A percentile compares a stretch with the other conserved stretches of the same genome.
These are phyloP conservation scores for Exserohilum turcica DNA, from an alignment of 2,329 filamentous ascomycete species.

Conservation along the genomic window DNA sequence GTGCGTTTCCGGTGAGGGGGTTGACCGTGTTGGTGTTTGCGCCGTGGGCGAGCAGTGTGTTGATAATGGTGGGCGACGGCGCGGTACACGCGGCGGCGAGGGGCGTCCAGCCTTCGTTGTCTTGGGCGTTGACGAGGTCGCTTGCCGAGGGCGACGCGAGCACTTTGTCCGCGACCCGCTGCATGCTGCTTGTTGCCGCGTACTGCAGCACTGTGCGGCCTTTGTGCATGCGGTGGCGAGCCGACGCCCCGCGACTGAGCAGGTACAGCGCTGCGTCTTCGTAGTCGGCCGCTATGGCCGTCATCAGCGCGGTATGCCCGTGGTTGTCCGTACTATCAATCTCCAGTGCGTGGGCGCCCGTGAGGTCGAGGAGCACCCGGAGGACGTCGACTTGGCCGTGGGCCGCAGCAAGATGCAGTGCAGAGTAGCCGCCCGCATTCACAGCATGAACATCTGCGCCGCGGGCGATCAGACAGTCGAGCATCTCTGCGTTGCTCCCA, in stretches of 20 bases:
- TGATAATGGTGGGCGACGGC: slow-evolving; percentile 11
- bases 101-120: neutral
- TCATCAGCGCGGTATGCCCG: neutral
- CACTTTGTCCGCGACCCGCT: neutral
- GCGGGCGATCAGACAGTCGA: neutral
- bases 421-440: neutral
- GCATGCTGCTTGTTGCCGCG: neutral
- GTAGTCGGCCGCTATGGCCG: neutral
- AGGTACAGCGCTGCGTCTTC: neutral
- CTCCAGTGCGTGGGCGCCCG: neutral
- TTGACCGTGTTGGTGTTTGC: slow-evolving; percentile 13
- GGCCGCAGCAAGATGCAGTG: neutral
- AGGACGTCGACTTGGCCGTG: neutral
- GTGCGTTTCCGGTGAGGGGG: neutral
- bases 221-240: neutral
- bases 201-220: neutral
- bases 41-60: slow-evolving; percentile 23
- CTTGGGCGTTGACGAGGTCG: neutral
- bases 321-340: neutral
- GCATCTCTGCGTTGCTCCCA: neutral
- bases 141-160: neutral
- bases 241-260: neutral
- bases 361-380: neutral
- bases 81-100: neutral
- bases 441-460: neutral